Base-by-base conservation (phyloP, 495 filamentous ascomycete genomes). In the Parachaetomium inaequale region DNA sequence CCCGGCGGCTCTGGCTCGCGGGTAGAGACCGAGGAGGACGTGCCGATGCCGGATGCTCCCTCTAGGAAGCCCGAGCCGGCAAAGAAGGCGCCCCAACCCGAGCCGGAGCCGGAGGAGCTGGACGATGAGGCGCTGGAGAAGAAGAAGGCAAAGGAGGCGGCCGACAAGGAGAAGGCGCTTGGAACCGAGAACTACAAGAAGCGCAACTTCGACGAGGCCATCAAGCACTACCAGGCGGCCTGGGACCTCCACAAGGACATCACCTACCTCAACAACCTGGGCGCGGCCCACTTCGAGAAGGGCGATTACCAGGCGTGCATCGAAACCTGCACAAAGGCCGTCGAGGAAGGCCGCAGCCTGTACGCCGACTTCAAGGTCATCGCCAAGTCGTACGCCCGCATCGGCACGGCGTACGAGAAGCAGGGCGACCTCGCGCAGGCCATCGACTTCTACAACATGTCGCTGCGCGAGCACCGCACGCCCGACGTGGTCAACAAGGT, bases 111-210 rank as follows among this genome's bases (percentile, higher is more conserved):
- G 17, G 86, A 84, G 14, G 86, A 84, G 66, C 79, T 84, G 17
- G 89, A 95, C 67, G 91, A 96, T 68, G 94, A 98, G 70, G 81
- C 85, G 0, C 73, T 86, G 61, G 88, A 87, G 32, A 89, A 91
- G 79, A 88, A 87, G 76, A 88, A 95, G 81, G 92, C 92, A 0
- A 92, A 97, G 79, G 91, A 87, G 70, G 91, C 90, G 38, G 94
- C 91, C 55, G 94, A 99, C 67, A 88, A 90, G 59, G 92, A 97
- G 81, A 99, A 98, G 84, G 88, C 86, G 59, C 80, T 96, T 52
- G 94, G 94, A 59, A 99, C 92, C 28, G 90, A 96, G 65, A 87
- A 87, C 70, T 99, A 99, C 81, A 99, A 98, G 86, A 96, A 97
- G 84, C 85, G 92, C 67, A 85, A 96, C 69, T 94, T 98, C 61